A percentile compares a stretch with the other conserved stretches of the same genome.
phyloP scores from a whole-genome alignment of 2,329 filamentous ascomycete genomes.

The Fusarium incarnatum region DNA sequence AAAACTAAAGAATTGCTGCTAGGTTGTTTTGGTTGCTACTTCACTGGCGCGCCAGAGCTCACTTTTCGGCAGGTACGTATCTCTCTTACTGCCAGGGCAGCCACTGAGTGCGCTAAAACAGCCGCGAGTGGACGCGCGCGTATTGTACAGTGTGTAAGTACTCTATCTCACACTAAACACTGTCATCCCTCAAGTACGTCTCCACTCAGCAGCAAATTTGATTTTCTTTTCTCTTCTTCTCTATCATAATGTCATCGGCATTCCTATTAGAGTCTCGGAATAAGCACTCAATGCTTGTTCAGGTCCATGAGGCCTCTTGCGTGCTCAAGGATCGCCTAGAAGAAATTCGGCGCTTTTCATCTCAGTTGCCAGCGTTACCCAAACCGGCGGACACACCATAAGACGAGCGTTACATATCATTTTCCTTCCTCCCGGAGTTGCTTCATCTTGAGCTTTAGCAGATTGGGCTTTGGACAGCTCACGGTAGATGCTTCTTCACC shows the following conservation, averaged over 20 bases:
- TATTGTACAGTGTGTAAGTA: slow-evolving; percentile 20
- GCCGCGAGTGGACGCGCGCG: slow-evolving; percentile 30
- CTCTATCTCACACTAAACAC: slow-evolving; percentile 16
- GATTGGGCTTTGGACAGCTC: slow-evolving; percentile 85
- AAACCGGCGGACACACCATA: slow-evolving; percentile 58
- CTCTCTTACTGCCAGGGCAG: slow-evolving; percentile 1
- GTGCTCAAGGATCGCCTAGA: slow-evolving; percentile 99
- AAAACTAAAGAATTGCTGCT: slow-evolving; percentile 43
- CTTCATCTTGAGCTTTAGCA: slow-evolving; percentile 87
- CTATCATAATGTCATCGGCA: slow-evolving; percentile 82
- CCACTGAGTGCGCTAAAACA: slow-evolving; percentile 9
- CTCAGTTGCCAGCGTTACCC: slow-evolving; percentile 71
- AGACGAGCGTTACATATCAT: slow-evolving; percentile 61
- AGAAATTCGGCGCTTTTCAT: slow-evolving; percentile 77
- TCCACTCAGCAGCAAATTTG: slow-evolving; percentile 47
- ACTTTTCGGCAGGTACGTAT: slow-evolving; percentile 37
- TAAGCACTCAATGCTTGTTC: slow-evolving; percentile 93
- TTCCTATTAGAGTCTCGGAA: slow-evolving; percentile 99
- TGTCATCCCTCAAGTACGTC: slow-evolving; percentile 43
- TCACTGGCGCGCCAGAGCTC: slow-evolving; percentile 39
- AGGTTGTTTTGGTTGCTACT: slow-evolving; percentile 43
- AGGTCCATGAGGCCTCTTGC: slow-evolving; percentile 85
- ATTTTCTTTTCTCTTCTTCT: slow-evolving; percentile 52
- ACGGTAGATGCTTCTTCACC: slow-evolving; percentile 81
- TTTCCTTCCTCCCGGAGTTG: slow-evolving; percentile 66